Base-by-base conservation (phyloP, 1,139 yeast genomes). In the Taphrina deformans region DNA sequence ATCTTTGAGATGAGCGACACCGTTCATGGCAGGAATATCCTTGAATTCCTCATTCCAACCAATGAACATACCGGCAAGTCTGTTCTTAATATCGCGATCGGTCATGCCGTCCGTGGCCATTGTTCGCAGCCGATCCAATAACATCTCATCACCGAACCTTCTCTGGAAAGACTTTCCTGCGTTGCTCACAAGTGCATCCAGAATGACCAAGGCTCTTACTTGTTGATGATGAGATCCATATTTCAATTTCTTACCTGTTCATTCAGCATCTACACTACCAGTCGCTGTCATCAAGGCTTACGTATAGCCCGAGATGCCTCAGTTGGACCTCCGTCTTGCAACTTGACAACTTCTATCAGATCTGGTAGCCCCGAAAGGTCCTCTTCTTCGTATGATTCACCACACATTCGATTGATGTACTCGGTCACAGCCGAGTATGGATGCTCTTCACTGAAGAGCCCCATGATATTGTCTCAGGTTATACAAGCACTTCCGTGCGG, bases 151-250 rank as follows among this genome's bases (percentile, higher is more conserved):
- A 67, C 85, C 81, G 70, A 89, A 91, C 9, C 38, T 21, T 6
- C 59, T 41, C 45, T 68, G 71, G 48, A 71, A 72, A 1, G 76
- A 72, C 16, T 73, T 73, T 3, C 92, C 89, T 2, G 95, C 89
- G 74, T 92, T 92, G 67, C 88, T 83, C 2, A 92, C 86, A 66
- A 92, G 77, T 41, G 88, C 79, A 72, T 92, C 96, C 67, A 91
- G 79, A 21, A 92, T 72, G 66, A 83, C 83, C 69, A 92, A 76
- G 0, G 96, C 89, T 63, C 88, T 80, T 62, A 82, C 70, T 73
- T 88, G 93, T 68, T 85, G 86, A 33, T 79, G 79, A 1, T 76
- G 74, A 0, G 79, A 71, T n/a, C 98, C 98, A 74, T 93, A 88
- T 77, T 93, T 93, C 74, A 93, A 79, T 73, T 86, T 85, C 78